Evolutionary conservation across 2,329 filamentous ascomycete genomes (phyloP).

Genomic region (Botrytis fragariae): DNA sequence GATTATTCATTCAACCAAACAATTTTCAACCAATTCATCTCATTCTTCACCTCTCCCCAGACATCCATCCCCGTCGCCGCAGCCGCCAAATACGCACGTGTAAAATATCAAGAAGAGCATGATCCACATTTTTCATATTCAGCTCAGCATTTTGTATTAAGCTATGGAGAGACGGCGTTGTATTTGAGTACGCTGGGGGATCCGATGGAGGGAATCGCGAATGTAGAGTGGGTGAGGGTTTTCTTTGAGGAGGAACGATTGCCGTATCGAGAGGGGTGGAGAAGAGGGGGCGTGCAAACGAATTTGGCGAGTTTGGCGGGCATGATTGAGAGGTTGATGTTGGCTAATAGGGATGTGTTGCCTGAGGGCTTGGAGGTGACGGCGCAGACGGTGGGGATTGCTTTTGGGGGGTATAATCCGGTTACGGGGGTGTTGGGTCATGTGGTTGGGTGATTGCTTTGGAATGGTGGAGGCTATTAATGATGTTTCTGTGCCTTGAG

Average conservation of each 20-base stretch:
- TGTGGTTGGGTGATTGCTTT: not conserved
- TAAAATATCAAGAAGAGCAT: not conserved
- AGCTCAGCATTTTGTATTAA: not conserved
- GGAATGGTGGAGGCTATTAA: not conserved
- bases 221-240: conserved; percentile 2
- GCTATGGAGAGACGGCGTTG: not conserved
- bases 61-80: not conserved
- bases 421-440: not conserved
- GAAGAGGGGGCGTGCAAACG: conserved; percentile 51
- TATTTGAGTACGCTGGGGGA: not conserved
- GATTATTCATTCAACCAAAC: conserved; percentile 3
- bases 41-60: not conserved
- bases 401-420: conserved; percentile 2
- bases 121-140: not conserved
- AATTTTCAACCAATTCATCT: not conserved
- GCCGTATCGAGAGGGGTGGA: conserved; percentile 12
- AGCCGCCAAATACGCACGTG: not conserved
- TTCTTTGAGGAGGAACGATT: conserved; percentile 15
- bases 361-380: not conserved
- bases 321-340: conserved; percentile 68
- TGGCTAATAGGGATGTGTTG: not conserved
- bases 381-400: not conserved
- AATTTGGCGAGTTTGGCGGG: conserved; percentile 67
- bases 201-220: not conserved
- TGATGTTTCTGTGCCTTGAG: not conserved